Conservation (phyloP, 305 asterid species). For the Nicotiana rustica region DNA sequence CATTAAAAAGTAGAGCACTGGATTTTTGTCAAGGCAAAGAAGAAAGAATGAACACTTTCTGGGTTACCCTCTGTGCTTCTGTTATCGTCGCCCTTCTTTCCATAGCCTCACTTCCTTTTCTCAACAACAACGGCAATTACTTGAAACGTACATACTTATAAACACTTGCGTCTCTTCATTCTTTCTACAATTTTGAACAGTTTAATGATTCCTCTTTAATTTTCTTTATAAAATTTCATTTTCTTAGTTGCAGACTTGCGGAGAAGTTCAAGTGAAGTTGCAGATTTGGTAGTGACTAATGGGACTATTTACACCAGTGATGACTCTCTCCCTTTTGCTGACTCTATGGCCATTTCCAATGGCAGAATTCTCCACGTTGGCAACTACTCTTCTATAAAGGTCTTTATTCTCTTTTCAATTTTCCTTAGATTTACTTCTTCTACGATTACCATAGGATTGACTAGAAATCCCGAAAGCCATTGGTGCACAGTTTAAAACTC, state of each 20-base stretch:
- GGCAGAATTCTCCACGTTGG: conserved; percentile 77
- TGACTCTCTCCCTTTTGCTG: conserved; percentile 68
- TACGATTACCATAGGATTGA: background rate
- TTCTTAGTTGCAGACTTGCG: conserved; percentile 33
- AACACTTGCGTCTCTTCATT: background rate
- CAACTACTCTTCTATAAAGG: conserved; percentile 67
- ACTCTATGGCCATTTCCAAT: conserved; percentile 79
- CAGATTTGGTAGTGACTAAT: conserved; percentile 78
- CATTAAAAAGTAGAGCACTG: too few relatives aligned
- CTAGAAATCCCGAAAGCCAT: too few relatives aligned
- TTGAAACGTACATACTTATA: background rate
- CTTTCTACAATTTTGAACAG: background rate
- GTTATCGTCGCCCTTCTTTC: conserved; percentile 62
- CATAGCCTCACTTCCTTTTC: conserved; percentile 51
- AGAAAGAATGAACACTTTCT: conserved; percentile 44
- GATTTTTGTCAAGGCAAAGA: too few relatives aligned
- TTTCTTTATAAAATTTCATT: background rate
- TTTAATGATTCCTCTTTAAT: background rate
- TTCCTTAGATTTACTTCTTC: background rate
- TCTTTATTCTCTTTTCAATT: conserved; percentile 27
- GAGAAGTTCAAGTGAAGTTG: conserved; percentile 45
- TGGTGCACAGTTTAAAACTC: too few relatives aligned
- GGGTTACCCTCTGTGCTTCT: conserved; percentile 60
- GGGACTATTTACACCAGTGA: conserved; percentile 90
- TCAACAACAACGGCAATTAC: conserved; percentile 37